A percentile compares a stretch with the other conserved stretches of the same genome.
Conservation (phyloP, 106 monocot genomes). For the Acanthochlamys bracteata region DNA sequence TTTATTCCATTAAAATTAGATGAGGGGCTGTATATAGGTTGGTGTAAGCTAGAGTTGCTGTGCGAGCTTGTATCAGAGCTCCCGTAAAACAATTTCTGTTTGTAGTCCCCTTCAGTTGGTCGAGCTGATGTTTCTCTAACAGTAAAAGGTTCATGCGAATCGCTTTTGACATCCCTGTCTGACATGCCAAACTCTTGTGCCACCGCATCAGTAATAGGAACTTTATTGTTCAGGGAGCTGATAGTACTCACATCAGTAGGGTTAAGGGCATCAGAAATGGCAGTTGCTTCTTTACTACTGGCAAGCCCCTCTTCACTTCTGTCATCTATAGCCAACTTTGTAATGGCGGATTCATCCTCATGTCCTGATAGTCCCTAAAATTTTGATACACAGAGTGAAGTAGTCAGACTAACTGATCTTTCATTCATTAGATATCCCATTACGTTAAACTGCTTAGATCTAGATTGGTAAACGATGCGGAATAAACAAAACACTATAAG, state of each 20-base stretch:
- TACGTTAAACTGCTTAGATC: no score
- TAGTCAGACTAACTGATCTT: no score
- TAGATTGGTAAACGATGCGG: no score
- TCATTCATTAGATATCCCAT: no score
- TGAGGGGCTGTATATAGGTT: no score
- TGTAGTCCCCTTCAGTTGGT: neutral
- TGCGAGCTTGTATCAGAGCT: constrained; percentile 10
- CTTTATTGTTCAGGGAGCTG: neutral
- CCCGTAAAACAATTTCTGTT: neutral
- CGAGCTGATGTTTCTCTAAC: neutral
- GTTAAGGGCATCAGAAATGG: constrained; percentile 7
- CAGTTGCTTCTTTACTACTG: constrained; percentile 8
- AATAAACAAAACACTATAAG: no score
- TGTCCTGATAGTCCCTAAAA: constrained; percentile 17
- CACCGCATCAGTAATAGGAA: neutral
- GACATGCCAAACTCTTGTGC: constrained; percentile 1
- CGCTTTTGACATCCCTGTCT: neutral
- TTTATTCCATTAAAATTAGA: constrained; percentile 7
- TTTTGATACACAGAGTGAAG: neutral
- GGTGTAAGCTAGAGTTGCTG: no score
- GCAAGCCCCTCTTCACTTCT: constrained; percentile 12
- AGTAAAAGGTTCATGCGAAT: constrained; percentile 7
- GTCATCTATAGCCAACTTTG: constrained; percentile 10
- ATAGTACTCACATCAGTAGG: neutral
- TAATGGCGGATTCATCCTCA: constrained; percentile 13